Evolutionary conservation across 805 yeast genomes (phyloP).

Genomic region (Vanderwaltozyma yarrowii): DNA sequence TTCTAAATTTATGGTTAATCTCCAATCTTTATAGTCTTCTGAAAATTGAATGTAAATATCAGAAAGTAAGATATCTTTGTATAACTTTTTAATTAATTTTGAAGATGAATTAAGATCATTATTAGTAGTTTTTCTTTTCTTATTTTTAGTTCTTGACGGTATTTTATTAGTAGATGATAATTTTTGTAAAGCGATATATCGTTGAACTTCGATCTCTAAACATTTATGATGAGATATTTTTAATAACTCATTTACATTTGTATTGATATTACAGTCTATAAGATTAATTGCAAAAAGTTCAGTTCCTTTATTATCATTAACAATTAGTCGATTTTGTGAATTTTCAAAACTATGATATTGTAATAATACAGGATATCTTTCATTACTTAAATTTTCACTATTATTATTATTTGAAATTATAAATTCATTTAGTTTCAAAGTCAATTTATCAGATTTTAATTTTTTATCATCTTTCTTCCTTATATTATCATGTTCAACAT

Average conservation of each 20-base stretch:
- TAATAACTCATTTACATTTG: neutral
- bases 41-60: neutral
- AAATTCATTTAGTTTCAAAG: too few species aligned
- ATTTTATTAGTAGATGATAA: neutral
- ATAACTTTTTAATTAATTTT: neutral
- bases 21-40: slow-evolving; percentile 1
- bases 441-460: too few species aligned
- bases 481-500: too few species aligned
- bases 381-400: neutral
- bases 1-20: neutral
- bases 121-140: neutral
- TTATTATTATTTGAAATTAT: too few species aligned
- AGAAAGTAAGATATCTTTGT: neutral
- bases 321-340: neutral
- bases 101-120: neutral
- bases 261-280: neutral
- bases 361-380: neutral
- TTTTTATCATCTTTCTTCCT: too few species aligned
- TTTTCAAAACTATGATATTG: neutral
- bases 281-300: neutral
- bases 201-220: neutral
- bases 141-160: neutral
- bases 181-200: too few species aligned
- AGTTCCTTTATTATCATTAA: neutral
- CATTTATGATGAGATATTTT: slow-evolving; percentile 1